Conservation (phyloP, 1,139 yeast genomes). For the Hanseniaspora gamundiae region DNA sequence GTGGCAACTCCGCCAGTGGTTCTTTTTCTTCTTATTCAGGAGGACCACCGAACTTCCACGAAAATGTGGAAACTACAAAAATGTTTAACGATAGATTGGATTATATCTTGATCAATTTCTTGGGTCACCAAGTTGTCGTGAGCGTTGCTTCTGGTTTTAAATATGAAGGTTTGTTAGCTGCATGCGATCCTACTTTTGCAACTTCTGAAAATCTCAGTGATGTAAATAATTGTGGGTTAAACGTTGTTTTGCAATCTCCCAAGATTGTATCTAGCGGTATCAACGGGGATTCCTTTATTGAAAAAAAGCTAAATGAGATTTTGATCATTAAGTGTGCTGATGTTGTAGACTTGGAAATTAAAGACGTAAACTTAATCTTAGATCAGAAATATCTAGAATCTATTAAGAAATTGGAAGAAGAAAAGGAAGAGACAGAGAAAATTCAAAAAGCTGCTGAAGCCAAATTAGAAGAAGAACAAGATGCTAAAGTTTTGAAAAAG, state of each 20-base stretch:
- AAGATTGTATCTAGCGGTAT: conserved; percentile 23
- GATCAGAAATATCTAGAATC: conserved; percentile 15
- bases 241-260: conserved; percentile 45
- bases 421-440: conserved; percentile 1
- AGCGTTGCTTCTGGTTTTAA: conserved; percentile 53
- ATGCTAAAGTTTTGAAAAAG: neutral
- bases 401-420: conserved; percentile 5
- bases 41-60: conserved; percentile 13
- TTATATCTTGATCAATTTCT: conserved; percentile 38
- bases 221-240: conserved; percentile 24
- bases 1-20: conserved; percentile 2
- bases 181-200: conserved; percentile 31
- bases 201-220: conserved; percentile 13
- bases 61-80: conserved; percentile 17
- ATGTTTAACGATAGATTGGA: conserved; percentile 37
- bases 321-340: conserved; percentile 48
- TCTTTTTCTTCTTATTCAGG: neutral
- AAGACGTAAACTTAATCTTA: conserved; percentile 15
- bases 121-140: conserved; percentile 45
- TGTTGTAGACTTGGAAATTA: conserved; percentile 44
- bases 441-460: neutral
- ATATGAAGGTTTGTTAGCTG: conserved; percentile 45
- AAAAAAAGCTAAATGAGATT: conserved; percentile 31
- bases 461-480: neutral
- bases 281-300: conserved; percentile 26